Evolutionary conservation across 768 basidiomycete species (phyloP).

Genomic region (Butyriboletus loyo): DNA sequence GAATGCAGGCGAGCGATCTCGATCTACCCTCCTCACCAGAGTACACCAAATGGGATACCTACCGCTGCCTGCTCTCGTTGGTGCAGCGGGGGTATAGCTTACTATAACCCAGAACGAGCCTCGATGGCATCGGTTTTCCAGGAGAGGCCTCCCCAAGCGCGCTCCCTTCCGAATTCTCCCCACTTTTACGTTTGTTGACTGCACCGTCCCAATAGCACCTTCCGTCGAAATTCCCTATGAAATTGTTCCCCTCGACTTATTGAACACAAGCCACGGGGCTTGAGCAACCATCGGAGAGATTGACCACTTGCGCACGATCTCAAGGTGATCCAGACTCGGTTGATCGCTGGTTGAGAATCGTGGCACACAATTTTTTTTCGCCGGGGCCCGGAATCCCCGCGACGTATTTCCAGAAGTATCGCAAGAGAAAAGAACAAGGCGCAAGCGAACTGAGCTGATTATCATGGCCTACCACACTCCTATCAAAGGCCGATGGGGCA

Average conservation of each 20-base stretch:
- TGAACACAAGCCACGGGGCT: neutral
- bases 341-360: neutral
- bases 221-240: neutral
- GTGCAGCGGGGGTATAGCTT: no score
- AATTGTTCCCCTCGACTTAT: neutral
- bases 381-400: neutral
- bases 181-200: neutral
- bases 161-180: neutral
- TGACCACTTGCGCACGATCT: neutral
- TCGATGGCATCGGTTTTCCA: neutral
- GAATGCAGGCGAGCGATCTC: no score
- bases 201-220: neutral
- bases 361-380: neutral
- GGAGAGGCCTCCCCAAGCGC: neutral
- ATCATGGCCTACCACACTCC: neutral
- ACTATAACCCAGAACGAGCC: no score
- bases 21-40: no score
- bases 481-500: neutral
- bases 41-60: no score
- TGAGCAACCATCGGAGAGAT: neutral
- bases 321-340: neutral
- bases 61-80: no score
- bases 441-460: no score
- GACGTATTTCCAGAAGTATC: no score
- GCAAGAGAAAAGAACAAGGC: no score